Base-by-base conservation (phyloP, 1,139 yeast species). In the Blastobotrys elegans region DNA sequence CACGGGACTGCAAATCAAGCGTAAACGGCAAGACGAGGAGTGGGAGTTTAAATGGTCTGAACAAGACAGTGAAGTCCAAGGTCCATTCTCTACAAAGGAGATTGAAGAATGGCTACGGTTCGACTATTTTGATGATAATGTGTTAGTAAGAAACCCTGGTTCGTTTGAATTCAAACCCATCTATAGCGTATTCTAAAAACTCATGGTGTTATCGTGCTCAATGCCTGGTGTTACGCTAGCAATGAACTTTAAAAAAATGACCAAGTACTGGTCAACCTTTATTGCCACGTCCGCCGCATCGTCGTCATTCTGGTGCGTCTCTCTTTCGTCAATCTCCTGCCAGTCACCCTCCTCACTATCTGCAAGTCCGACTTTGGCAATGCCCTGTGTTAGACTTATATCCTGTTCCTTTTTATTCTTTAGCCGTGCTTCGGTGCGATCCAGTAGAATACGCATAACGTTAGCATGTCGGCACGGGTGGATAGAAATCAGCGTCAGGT, bases 181-280 rank as follows among this genome's bases (percentile, higher is more conserved):
- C 38, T 14, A 34, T n/a, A 14, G 35, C 8, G 45, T 42, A 24
- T 42, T 46, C 21, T 41, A 39, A 3, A 88, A 92, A 64, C 88
- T 90, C 96, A 90, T 92, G 34, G 97, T 90, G 64, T 89, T 89
- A 61, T 92, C 98, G 66, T 90, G 94, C 66, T 90, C 96, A 49
- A 92, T 89, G 11, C 97, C 96, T 0, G 99, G 99, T 2, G 96
- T 90, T 13, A 94, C 97, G 69, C 97, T 87, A 13, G 97, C 87
- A 49, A 92, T 90, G 60, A 92, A 92, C 67, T 94, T 94, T 60
- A 92, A 74, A 63, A 92, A 92, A 11, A 90, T 84, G 35, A 92
- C 75, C 57, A 92, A 70, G 63, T 92, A 92, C 61, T 89, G 97
- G 64, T 92, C 98, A 1, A 84, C 97, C 41, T 96, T 74, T 11